Conservation (phyloP, 2,329 filamentous ascomycete genomes). For the Plectosphaerella cucumerina region DNA sequence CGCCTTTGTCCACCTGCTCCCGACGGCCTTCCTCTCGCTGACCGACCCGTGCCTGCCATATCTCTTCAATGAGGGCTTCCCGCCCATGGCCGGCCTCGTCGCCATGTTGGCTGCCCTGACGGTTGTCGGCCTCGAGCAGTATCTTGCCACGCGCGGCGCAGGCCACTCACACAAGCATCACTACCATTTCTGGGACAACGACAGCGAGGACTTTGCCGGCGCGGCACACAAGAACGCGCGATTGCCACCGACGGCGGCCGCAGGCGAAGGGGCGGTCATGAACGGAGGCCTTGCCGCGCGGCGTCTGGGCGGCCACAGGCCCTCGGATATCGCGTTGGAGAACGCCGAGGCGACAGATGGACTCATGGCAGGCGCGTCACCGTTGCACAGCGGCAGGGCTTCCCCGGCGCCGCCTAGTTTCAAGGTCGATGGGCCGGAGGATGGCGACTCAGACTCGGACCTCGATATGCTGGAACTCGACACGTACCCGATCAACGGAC, state of each 20-base stretch:
- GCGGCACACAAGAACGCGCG: not conserved
- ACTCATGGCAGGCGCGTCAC: conserved; percentile 55
- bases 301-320: conserved; percentile 34
- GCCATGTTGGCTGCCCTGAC: conserved; percentile 78
- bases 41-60: conserved; percentile 69
- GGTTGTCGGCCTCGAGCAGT: conserved; percentile 84
- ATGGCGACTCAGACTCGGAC: conserved; percentile 52
- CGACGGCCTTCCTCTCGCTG: conserved; percentile 62
- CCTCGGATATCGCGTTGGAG: conserved; percentile 44
- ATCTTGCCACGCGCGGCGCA: conserved; percentile 69
- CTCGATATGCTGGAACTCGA: conserved; percentile 60
- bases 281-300: conserved; percentile 30
- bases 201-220: conserved; percentile 26
- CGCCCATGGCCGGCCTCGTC: conserved; percentile 74
- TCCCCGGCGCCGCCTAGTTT: conserved; percentile 14
- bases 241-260: not conserved
- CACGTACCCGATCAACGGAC: conserved; percentile 23
- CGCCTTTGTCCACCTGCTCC: conserved; percentile 74
- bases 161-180: conserved; percentile 57
- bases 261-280: not conserved
- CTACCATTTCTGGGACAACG: conserved; percentile 42
- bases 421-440: conserved; percentile 11
- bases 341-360: conserved; percentile 50
- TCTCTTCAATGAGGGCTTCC: conserved; percentile 77
- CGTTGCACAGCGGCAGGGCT: conserved; percentile 52